Evolutionary conservation across 1,284 basidiomycete species (phyloP).

Genomic region (Ganoderma meredithae): DNA sequence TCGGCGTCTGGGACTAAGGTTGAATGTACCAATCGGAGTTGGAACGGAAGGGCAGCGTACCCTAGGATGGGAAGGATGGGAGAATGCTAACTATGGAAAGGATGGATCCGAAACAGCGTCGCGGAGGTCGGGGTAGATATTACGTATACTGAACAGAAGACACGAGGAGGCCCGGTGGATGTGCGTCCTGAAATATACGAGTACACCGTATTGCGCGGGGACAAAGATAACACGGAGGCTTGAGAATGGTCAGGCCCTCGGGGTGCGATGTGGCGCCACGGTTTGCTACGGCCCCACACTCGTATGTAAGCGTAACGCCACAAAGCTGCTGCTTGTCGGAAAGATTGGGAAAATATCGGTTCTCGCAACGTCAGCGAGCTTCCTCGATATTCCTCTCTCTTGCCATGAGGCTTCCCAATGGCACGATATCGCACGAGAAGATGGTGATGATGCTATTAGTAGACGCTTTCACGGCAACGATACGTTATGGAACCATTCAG

Average conservation of each 20-base stretch:
- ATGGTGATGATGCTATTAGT: not conserved
- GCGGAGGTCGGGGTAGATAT: not conserved
- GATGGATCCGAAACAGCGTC: not conserved
- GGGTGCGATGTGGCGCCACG: not conserved
- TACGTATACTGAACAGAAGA: not conserved
- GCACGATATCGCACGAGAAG: not conserved
- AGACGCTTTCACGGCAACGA: not conserved
- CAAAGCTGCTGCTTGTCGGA: not conserved
- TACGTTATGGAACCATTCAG: not conserved
- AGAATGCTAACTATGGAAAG: not conserved
- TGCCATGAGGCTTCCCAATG: conserved; percentile 1
- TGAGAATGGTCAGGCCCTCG: not conserved
- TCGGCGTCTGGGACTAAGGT: conserved; percentile 6
- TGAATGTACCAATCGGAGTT: conserved; percentile 15
- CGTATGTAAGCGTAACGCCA: not conserved
- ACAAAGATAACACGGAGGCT: not conserved
- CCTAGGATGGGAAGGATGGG: conserved; percentile 1
- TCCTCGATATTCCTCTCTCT: not conserved
- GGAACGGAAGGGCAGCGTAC: not conserved
- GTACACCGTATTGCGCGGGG: not conserved
- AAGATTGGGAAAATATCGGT: not conserved
- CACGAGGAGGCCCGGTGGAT: not conserved
- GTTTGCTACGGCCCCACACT: not conserved
- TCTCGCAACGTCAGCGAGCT: not conserved
- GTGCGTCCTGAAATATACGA: not conserved